These are phyloP conservation scores for Ampelocalamus luodianensis DNA, from an alignment of 176 grass and related monocot species.

Conservation along the genomic window DNA sequence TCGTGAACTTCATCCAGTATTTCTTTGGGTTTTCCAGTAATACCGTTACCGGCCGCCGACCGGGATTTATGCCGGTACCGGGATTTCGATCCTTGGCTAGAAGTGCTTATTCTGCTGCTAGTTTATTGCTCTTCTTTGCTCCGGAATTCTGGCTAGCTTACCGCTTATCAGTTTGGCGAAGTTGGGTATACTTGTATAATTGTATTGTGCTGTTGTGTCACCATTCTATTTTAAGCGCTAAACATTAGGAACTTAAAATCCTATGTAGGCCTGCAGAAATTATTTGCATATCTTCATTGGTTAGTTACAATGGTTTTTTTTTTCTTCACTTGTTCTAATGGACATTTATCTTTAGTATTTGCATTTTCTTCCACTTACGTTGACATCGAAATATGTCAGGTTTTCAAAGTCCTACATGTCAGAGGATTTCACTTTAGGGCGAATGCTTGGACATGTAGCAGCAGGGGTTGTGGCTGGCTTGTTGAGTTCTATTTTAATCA, in stretches of 20 bases:
- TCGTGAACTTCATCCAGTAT: no score
- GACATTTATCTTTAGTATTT: conserved; percentile 9
- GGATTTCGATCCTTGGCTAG: no score
- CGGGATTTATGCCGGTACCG: no score
- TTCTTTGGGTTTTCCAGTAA: no score
- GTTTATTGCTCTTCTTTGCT: conserved; percentile 12
- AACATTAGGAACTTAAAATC: not conserved
- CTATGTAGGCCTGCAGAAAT: not conserved
- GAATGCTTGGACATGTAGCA: conserved; percentile 43
- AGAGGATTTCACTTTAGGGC: conserved; percentile 45
- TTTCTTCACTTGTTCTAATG: not conserved
- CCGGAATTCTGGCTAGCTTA: not conserved
- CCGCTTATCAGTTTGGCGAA: not conserved
- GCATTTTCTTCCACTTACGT: not conserved
- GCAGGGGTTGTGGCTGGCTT: conserved; percentile 63
- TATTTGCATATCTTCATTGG: not conserved
- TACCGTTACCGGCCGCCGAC: no score
- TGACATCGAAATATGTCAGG: conserved; percentile 42
- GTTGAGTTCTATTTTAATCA: conserved; percentile 51
- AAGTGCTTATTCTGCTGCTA: conserved; percentile 20
- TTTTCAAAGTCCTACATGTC: conserved; percentile 52
- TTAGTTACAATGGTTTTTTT: not conserved
- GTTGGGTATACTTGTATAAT: not conserved
- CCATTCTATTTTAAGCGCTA: not conserved
- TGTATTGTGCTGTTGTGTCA: not conserved